Conservation (phyloP, 2,329 filamentous ascomycete species). For the Fusarium zealandicum region DNA sequence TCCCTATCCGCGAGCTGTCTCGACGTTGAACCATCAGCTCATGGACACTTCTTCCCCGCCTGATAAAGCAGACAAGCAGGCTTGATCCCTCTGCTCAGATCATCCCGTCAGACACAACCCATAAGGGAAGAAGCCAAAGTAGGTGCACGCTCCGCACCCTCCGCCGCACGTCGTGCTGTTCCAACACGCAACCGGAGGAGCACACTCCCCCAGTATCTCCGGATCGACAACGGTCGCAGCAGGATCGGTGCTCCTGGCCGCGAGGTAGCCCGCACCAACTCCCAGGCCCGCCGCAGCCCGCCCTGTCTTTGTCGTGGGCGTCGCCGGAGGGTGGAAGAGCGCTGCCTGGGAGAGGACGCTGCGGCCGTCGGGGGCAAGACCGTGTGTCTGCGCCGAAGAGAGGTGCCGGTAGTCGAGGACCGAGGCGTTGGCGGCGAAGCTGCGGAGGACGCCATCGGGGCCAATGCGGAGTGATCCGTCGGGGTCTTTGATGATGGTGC, state of each 20-base stretch:
- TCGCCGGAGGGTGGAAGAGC: background rate
- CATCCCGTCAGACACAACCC: conserved; percentile 17
- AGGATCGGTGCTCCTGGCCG: conserved; percentile 5
- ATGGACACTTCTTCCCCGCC: background rate
- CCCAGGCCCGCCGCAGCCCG: background rate
- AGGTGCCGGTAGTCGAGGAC: conserved; percentile 12
- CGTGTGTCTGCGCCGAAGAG: background rate
- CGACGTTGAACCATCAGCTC: background rate
- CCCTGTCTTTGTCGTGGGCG: background rate
- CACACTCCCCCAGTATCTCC: conserved; percentile 13
- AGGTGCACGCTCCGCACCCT: conserved; percentile 22
- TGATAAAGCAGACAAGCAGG: background rate
- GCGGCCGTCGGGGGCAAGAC: conserved; percentile 6
- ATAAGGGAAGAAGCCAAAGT: conserved; percentile 21
- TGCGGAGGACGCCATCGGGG: conserved; percentile 8
- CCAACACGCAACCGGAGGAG: conserved; percentile 14
- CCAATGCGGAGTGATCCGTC: background rate
- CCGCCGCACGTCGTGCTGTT: conserved; percentile 20
- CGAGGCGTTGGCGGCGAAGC: conserved; percentile 11
- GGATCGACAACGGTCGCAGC: background rate
- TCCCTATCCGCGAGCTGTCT: background rate
- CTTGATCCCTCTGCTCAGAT: background rate
- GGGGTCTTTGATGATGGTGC: conserved; percentile 9
- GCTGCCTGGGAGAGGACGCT: conserved; percentile 1
- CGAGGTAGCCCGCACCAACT: background rate